These are phyloP conservation scores for Hypoxylon lienhwacheense DNA, from an alignment of 495 filamentous ascomycete genomes.

Conservation along the genomic window DNA sequence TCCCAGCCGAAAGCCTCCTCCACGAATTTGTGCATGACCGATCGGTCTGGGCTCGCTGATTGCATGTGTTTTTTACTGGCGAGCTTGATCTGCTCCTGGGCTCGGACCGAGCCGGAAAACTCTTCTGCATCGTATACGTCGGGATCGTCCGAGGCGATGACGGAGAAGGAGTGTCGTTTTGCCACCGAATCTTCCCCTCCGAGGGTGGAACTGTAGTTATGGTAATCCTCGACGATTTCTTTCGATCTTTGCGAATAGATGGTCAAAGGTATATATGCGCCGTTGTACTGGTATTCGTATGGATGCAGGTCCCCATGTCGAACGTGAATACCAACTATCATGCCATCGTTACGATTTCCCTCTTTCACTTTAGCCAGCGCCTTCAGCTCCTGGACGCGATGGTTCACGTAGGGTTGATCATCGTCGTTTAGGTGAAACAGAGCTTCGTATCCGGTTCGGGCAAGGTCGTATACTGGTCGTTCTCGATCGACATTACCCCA, in stretches of 20 bases:
- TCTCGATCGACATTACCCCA: slow-evolving; percentile 54
- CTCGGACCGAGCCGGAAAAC: slow-evolving; percentile 51
- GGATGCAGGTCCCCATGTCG: slow-evolving; percentile 73
- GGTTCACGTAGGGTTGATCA: slow-evolving; percentile 58
- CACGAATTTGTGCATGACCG: slow-evolving; percentile 58
- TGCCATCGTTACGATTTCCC: slow-evolving; percentile 43
- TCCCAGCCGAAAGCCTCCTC: slow-evolving; percentile 74
- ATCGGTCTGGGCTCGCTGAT: slow-evolving; percentile 34
- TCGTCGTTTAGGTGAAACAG: slow-evolving; percentile 63
- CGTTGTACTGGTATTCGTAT: slow-evolving; percentile 63
- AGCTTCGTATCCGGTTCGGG: slow-evolving; percentile 63
- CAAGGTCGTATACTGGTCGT: slow-evolving; percentile 60
- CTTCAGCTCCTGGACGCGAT: slow-evolving; percentile 52
- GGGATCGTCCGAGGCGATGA: slow-evolving; percentile 73
- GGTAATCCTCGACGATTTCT: slow-evolving; percentile 45
- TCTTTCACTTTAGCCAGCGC: slow-evolving; percentile 46
- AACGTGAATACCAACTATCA: slow-evolving; percentile 67
- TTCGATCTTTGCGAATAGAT: slow-evolving; percentile 56
- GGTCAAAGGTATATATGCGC: slow-evolving; percentile 68
- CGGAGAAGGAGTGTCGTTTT: slow-evolving; percentile 48
- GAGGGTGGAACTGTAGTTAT: slow-evolving; percentile 40
- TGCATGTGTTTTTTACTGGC: slow-evolving; percentile 58
- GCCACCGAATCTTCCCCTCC: slow-evolving; percentile 38
- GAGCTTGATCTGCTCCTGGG: slow-evolving; percentile 67
- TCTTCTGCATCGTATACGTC: slow-evolving; percentile 62